Conservation (phyloP, 2,329 filamentous ascomycete species). For the Dactylella cylindrospora region DNA sequence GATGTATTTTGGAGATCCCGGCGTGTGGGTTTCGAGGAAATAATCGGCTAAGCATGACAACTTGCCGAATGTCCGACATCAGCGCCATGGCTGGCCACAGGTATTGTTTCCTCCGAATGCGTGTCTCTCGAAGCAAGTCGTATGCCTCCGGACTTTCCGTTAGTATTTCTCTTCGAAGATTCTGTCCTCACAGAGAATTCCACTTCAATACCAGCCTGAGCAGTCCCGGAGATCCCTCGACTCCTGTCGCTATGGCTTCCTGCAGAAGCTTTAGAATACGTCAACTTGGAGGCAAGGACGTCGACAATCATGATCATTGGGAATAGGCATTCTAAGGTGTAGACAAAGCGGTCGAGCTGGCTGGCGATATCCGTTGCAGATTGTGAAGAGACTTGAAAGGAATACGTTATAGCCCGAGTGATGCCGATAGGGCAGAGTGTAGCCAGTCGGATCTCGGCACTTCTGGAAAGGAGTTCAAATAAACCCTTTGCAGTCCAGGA, state of each 20-base stretch:
- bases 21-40: no score
- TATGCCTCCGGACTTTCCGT: neutral
- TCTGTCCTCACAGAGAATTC: slow-evolving; percentile 28
- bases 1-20: no score
- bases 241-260: slow-evolving; percentile 24
- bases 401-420: slow-evolving; percentile 54
- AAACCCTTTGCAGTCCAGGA: slow-evolving; percentile 50
- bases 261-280: slow-evolving; percentile 16
- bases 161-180: slow-evolving; percentile 9
- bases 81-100: slow-evolving; percentile 24
- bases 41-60: slow-evolving; percentile 20
- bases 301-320: slow-evolving; percentile 54
- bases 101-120: slow-evolving; percentile 31
- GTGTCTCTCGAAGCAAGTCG: slow-evolving; percentile 8
- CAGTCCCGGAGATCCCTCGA: neutral
- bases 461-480: slow-evolving; percentile 53
- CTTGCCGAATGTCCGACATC: slow-evolving; percentile 22
- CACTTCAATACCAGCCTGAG: slow-evolving; percentile 11
- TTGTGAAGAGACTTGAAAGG: slow-evolving; percentile 53
- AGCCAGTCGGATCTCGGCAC: slow-evolving; percentile 54
- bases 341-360: slow-evolving; percentile 54
- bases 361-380: slow-evolving; percentile 52
- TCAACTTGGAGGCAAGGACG: slow-evolving; percentile 51
- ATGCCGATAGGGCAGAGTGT: slow-evolving; percentile 53
- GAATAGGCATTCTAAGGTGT: slow-evolving; percentile 55